A percentile compares a stretch with the other conserved stretches of the same genome.
These are phyloP conservation scores for Clarireedia homoeocarpa DNA, from an alignment of 2,329 filamentous ascomycete species.

Conservation along the genomic window DNA sequence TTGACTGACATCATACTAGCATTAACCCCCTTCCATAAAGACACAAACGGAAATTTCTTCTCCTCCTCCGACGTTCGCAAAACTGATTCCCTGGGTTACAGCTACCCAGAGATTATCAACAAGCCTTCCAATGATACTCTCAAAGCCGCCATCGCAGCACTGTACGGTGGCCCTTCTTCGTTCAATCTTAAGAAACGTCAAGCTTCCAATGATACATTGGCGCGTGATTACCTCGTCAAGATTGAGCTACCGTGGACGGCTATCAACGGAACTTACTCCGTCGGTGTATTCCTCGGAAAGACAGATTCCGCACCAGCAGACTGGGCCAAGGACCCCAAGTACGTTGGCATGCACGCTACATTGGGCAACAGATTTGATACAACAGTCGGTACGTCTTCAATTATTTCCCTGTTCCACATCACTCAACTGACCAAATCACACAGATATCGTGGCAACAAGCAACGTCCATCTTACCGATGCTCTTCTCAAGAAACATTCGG, in stretches of 20 bases:
- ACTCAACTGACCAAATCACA: background rate
- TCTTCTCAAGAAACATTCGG: slow-evolving; percentile 24
- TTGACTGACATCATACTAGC: slow-evolving; percentile 42
- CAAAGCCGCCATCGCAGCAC: background rate
- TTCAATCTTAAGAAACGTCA: background rate
- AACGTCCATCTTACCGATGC: slow-evolving; percentile 32
- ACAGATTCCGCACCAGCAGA: slow-evolving; percentile 20
- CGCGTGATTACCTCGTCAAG: slow-evolving; percentile 28
- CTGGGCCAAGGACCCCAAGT: slow-evolving; percentile 8
- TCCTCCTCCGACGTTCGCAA: slow-evolving; percentile 1
- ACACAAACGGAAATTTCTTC: slow-evolving; percentile 4
- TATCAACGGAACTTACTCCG: slow-evolving; percentile 26
- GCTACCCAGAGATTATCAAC: slow-evolving; percentile 50
- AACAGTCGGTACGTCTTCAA: background rate
- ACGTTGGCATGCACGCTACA: slow-evolving; percentile 7
- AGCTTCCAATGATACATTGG: slow-evolving; percentile 9
- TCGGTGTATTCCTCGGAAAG: slow-evolving; percentile 30
- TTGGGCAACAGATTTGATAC: background rate
- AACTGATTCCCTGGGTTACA: slow-evolving; percentile 53
- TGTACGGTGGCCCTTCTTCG: background rate
- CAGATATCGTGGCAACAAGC: slow-evolving; percentile 27
- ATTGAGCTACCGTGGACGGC: slow-evolving; percentile 27
- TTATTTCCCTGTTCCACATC: background rate
- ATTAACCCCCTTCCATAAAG: slow-evolving; percentile 53
- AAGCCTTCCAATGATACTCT: slow-evolving; percentile 4